Evolutionary conservation across 2,329 filamentous ascomycete genomes (phyloP).

Genomic region (Setomelanomma holmii): DNA sequence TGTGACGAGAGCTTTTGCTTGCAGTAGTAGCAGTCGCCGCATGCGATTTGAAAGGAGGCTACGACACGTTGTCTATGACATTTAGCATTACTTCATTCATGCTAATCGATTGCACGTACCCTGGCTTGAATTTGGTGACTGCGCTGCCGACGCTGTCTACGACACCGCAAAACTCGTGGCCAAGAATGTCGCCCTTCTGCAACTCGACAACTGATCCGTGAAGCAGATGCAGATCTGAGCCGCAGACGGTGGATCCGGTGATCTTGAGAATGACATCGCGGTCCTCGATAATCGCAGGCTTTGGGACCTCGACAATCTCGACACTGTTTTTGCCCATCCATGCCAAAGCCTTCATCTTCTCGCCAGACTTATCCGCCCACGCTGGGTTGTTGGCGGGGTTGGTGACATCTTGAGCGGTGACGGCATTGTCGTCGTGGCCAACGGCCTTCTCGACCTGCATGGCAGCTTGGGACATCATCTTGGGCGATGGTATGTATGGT

Average conservation of each 20-base stretch:
- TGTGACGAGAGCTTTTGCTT: conserved; percentile 78
- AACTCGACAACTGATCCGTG: conserved; percentile 58
- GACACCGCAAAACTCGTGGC: conserved; percentile 61
- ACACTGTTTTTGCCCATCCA: conserved; percentile 87
- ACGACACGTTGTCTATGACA: conserved; percentile 68
- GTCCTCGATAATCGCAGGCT: conserved; percentile 75
- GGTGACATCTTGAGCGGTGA: conserved; percentile 72
- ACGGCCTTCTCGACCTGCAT: conserved; percentile 70
- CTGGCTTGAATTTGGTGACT: conserved; percentile 53
- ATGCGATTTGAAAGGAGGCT: conserved; percentile 85
- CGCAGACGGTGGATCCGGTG: conserved; percentile 69
- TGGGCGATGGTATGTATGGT: conserved; percentile 20
- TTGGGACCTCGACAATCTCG: conserved; percentile 71
- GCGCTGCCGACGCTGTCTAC: conserved; percentile 55
- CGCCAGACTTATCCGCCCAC: conserved; percentile 55
- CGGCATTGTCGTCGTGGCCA: conserved; percentile 71
- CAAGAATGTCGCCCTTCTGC: conserved; percentile 60
- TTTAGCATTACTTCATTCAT: conserved; percentile 20
- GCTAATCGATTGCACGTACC: conserved; percentile 27
- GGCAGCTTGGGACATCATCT: conserved; percentile 62
- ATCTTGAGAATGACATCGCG: conserved; percentile 82
- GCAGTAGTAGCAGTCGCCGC: conserved; percentile 75
- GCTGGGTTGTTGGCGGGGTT: conserved; percentile 59
- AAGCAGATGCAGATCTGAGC: conserved; percentile 66
- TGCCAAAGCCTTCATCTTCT: conserved; percentile 79